Evolutionary conservation across 768 basidiomycete genomes (phyloP), one percentile per base, ranked within the genome.

Genomic region (Mycena chlorophos): DNA sequence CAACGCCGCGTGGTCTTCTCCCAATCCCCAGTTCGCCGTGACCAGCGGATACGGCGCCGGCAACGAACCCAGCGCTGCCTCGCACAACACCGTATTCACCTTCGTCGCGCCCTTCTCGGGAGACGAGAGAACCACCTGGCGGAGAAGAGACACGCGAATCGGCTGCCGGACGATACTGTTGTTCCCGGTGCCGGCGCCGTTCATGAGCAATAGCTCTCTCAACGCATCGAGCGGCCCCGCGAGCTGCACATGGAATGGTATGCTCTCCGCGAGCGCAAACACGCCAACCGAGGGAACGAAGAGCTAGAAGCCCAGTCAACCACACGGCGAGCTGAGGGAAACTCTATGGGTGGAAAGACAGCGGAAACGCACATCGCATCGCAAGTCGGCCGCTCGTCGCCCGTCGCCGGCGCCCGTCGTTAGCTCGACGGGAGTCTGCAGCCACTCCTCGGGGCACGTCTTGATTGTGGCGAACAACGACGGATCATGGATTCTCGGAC

Each of bases 211-310:
- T 13, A 55, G 28, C 12, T 52, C 23, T 25, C 52, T 50, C 29
- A 56, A 48, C n/a, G 26, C 27, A 20, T 30, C 26, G 6, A 17
- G 28, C 19, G 54, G 10, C 3, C 58, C 55, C 13, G 48, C 56
- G 2, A 60, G 37, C 49, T 60, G 58, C 2, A 60, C 27, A 31
- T 60, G 55, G 16, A 60, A 60, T 2, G 55, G 55, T 16, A 60
- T 29, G 1, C 17, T 50, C 43, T 60, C 58, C 1, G 46, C 19
- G 5, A 53, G 46, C 16, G 43, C 58, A 23, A 60, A 60, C 17
- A 60, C 58, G 19, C 58, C 58, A 28, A 60, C 25, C 4, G 58
- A 56, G 1, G 58, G 58, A 16, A 60, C 55, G 48, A 60, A 60
- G 3, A 60, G 55, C 58, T 60, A 23, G 12, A 30, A 54, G 8